A percentile compares a stretch with the other conserved stretches of the same genome.
Conservation (phyloP, 1,284 basidiomycete genomes). For the Schizophyllum amplum region DNA sequence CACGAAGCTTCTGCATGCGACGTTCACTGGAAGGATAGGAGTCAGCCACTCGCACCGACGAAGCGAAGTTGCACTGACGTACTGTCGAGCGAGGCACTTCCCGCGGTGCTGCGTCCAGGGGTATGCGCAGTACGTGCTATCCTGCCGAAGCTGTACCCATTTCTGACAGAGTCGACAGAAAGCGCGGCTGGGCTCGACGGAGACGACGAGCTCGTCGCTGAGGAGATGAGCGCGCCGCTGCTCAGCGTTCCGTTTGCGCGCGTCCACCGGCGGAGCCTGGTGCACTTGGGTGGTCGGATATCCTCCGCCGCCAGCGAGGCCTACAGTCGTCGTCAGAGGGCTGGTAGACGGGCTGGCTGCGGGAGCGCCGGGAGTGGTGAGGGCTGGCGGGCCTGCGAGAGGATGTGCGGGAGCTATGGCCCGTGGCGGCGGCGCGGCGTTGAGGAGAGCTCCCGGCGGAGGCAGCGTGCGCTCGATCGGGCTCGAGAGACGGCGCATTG, state of each 20-base stretch:
- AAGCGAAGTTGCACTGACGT: conserved; percentile 24
- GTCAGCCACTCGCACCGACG: conserved; percentile 7
- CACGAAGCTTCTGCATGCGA: conserved; percentile 34
- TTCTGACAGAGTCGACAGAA: conserved; percentile 67
- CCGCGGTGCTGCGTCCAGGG: conserved; percentile 70
- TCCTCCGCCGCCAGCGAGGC: conserved; percentile 31
- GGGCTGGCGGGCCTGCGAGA: conserved; percentile 14
- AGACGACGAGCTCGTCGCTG: conserved; percentile 50
- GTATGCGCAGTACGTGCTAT: conserved; percentile 64
- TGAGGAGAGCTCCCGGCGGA: background rate
- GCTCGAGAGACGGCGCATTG: background rate
- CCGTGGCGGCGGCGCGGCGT: conserved; percentile 1
- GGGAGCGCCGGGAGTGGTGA: conserved; percentile 12
- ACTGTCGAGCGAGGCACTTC: conserved; percentile 63
- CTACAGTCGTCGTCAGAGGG: conserved; percentile 15
- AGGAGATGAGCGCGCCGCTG: conserved; percentile 62
- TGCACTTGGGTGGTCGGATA: background rate
- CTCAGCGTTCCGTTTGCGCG: conserved; percentile 62
- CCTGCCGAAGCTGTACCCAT: conserved; percentile 72
- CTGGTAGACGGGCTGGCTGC: conserved; percentile 9
- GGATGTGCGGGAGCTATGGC: conserved; percentile 10
- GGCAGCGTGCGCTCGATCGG: background rate
- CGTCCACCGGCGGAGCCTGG: conserved; percentile 52
- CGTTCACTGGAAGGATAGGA: conserved; percentile 32
- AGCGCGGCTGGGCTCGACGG: conserved; percentile 67